phyloP scores from a whole-genome alignment of 495 filamentous ascomycete species.

The Neurospora intermedia region DNA sequence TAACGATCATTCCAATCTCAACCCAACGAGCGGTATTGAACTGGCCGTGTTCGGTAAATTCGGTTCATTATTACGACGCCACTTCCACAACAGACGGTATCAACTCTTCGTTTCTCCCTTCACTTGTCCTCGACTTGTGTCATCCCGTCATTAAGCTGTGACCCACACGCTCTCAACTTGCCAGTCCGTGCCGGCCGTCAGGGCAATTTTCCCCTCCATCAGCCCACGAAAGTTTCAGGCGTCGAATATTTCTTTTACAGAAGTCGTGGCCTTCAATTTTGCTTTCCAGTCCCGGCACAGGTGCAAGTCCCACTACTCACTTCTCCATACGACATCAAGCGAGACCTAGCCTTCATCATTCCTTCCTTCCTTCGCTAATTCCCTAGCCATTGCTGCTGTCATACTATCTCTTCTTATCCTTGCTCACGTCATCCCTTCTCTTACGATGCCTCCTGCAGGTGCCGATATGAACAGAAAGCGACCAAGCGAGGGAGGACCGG shows the following conservation, averaged over 20 bases:
- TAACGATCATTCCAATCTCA: no score
- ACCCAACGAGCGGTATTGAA: no score
- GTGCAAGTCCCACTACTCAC: not conserved
- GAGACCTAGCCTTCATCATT: not conserved
- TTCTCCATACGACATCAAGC: not conserved
- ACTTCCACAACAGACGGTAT: not conserved
- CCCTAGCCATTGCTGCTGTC: not conserved
- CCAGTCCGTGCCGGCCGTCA: not conserved
- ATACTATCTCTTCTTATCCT: not conserved
- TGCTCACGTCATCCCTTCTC: no score
- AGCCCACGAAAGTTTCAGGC: not conserved
- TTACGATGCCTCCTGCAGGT: not conserved
- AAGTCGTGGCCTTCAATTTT: not conserved
- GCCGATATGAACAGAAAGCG: not conserved
- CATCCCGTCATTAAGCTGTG: not conserved
- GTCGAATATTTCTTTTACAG: fast-evolving
- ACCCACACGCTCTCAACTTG: not conserved
- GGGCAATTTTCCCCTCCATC: not conserved
- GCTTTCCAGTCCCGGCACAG: not conserved
- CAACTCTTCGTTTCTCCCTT: not conserved
- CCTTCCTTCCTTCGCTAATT: not conserved
- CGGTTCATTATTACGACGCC: no score
- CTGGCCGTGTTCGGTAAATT: no score
- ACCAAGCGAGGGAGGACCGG: not conserved
- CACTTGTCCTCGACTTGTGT: not conserved